Conservation (phyloP, 1,139 yeast genomes). For the Yamadazyma dushanensis region DNA sequence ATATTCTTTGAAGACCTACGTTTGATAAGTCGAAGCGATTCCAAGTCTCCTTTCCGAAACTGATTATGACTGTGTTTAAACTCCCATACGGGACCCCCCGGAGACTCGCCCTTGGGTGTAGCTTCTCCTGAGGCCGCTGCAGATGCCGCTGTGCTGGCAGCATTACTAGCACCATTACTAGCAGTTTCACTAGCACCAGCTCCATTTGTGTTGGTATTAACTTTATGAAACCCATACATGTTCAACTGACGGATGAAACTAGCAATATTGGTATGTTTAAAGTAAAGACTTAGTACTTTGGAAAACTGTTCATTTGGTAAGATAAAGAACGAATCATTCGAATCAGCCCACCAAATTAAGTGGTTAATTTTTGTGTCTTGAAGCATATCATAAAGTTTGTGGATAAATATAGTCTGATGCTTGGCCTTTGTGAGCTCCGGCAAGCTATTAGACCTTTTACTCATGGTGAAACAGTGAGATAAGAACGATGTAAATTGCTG, state of each 20-base stretch:
- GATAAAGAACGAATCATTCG: conserved; percentile 39
- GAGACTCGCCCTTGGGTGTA: conserved; percentile 6
- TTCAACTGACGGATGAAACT: conserved; percentile 77
- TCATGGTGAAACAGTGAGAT: conserved; percentile 9
- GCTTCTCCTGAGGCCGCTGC: no score
- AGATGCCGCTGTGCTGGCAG: no score
- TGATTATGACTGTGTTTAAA: conserved; percentile 67
- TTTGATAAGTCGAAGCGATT: conserved; percentile 57
- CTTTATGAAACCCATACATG: conserved; percentile 82
- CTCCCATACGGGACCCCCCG: conserved; percentile 49
- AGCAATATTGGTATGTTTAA: conserved; percentile 77
- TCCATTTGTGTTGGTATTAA: conserved; percentile 31
- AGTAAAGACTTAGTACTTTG: conserved; percentile 60
- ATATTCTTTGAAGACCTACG: conserved; percentile 62
- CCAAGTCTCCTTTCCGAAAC: conserved; percentile 65
- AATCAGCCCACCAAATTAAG: conserved; percentile 45
- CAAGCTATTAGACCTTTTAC: conserved; percentile 16
- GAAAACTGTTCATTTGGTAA: conserved; percentile 61
- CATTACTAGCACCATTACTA: conserved; percentile 3
- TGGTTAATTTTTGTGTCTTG: conserved; percentile 53
- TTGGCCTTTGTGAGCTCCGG: conserved; percentile 19
- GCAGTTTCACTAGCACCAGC: not conserved
- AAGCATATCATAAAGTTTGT: conserved; percentile 63
- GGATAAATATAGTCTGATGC: conserved; percentile 60
- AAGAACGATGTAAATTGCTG: not conserved